A percentile compares a stretch with the other conserved stretches of the same genome.
Evolutionary conservation across 1,139 yeast genomes (phyloP).

Genomic region (Pichia sp.): DNA sequence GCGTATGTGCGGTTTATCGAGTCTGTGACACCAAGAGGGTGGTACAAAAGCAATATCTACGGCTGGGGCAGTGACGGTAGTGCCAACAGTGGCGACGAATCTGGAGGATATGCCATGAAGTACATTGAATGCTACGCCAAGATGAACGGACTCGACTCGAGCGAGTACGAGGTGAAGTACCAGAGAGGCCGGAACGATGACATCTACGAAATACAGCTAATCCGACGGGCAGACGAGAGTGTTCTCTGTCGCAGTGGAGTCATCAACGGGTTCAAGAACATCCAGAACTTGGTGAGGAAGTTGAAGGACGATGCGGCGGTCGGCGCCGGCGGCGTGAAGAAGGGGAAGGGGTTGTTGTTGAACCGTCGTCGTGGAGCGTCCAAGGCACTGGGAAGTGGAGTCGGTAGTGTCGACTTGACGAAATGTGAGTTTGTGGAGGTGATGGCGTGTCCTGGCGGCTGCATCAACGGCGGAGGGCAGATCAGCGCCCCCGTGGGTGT

Average conservation of each 20-base stretch:
- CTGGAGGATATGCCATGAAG: slow-evolving; percentile 85
- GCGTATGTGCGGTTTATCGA: slow-evolving; percentile 33
- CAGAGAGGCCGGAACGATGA: slow-evolving; percentile 74
- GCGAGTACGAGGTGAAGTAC: slow-evolving; percentile 25
- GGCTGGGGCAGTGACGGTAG: slow-evolving; percentile 60
- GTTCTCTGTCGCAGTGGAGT: slow-evolving; percentile 68
- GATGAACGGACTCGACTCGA: not conserved
- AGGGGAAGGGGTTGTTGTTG: slow-evolving; percentile 26
- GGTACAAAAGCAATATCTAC: slow-evolving; percentile 57
- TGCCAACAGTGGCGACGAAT: slow-evolving; percentile 58
- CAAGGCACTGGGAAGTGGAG: slow-evolving; percentile 25
- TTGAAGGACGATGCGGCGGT: slow-evolving; percentile 50
- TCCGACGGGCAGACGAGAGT: slow-evolving; percentile 30
- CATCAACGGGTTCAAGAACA: slow-evolving; percentile 90
- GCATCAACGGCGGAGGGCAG: slow-evolving; percentile 97
- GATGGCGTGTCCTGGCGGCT: slow-evolving; percentile 99
- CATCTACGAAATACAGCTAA: slow-evolving; percentile 64
- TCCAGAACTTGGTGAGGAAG: slow-evolving; percentile 87
- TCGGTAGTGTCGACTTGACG: slow-evolving; percentile 46
- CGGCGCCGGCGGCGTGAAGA: too few species aligned
- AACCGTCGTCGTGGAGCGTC: slow-evolving; percentile 20
- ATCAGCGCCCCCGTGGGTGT: slow-evolving; percentile 46
- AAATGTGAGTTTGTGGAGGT: slow-evolving; percentile 85
- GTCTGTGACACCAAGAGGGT: slow-evolving; percentile 46
- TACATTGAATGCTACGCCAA: slow-evolving; percentile 40